A percentile compares a stretch with the other conserved stretches of the same genome.
phyloP scores from a whole-genome alignment of 2,329 filamentous ascomycete species.

The Claviceps sp. region DNA sequence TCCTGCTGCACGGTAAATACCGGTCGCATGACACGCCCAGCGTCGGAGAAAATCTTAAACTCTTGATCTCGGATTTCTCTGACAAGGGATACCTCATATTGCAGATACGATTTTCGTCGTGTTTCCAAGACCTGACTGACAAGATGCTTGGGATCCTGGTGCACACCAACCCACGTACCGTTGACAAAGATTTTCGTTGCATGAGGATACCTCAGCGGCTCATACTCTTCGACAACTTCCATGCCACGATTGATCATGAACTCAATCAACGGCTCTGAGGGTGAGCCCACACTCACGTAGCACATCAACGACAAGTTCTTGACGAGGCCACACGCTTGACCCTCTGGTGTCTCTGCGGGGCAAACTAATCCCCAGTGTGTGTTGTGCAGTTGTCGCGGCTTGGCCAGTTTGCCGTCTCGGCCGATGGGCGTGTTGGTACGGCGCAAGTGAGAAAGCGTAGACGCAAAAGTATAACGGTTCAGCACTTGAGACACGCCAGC shows the following conservation, averaged over 20 bases:
- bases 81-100: conserved; percentile 86
- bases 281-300: conserved; percentile 90
- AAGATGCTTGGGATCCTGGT: conserved; percentile 75
- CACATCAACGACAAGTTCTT: conserved; percentile 98
- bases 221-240: conserved; percentile 93
- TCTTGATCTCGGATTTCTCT: conserved; percentile 94
- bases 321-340: conserved; percentile 93
- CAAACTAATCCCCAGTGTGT: conserved; percentile 98
- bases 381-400: conserved; percentile 94
- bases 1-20: conserved; percentile 90
- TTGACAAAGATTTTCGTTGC: conserved; percentile 98
- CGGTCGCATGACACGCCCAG: conserved; percentile 85
- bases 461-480: conserved; percentile 95
- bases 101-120: conserved; percentile 69
- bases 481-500: conserved; percentile 96
- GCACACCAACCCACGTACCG: conserved; percentile 93
- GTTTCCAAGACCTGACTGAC: conserved; percentile 67
- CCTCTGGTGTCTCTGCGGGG: conserved; percentile 93
- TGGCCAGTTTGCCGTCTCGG: conserved; percentile 94
- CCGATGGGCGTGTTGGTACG: conserved; percentile 97
- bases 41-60: conserved; percentile 97
- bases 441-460: conserved; percentile 89
- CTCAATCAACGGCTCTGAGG: conserved; percentile 77
- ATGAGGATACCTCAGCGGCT: conserved; percentile 70
- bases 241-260: conserved; percentile 95